Conservation (phyloP, 441 rosid species). For the Erysimum cheiri region DNA sequence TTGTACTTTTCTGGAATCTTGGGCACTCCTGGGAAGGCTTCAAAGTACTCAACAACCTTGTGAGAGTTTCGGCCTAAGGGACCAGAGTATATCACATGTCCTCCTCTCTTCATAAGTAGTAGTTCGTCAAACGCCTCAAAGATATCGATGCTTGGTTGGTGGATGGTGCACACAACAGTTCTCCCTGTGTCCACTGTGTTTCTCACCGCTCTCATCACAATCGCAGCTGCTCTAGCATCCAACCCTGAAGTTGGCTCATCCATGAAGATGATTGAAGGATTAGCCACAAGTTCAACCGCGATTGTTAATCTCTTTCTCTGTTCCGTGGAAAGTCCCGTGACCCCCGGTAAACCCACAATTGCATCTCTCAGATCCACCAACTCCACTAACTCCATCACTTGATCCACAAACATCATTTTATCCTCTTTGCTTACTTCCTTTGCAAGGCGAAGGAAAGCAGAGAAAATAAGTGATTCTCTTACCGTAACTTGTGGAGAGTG, state of each 20-base stretch:
- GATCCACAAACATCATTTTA: conserved; percentile 71
- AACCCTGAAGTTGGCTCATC: conserved; percentile 89
- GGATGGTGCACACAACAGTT: conserved; percentile 80
- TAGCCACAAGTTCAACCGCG: conserved; percentile 78
- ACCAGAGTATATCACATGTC: conserved; percentile 69
- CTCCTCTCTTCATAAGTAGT: conserved; percentile 79
- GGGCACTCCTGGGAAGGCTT: conserved; percentile 71
- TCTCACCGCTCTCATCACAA: conserved; percentile 79
- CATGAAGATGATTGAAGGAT: conserved; percentile 83
- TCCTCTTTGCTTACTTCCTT: conserved; percentile 70
- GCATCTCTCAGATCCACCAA: conserved; percentile 57
- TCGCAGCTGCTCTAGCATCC: conserved; percentile 83
- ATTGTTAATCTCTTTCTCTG: conserved; percentile 76
- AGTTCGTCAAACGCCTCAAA: conserved; percentile 74
- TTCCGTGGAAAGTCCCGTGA: conserved; percentile 75
- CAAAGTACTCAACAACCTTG: conserved; percentile 71
- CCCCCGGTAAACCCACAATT: conserved; percentile 67
- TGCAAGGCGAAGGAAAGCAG: conserved; percentile 87
- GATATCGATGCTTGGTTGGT: conserved; percentile 78
- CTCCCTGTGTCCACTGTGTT: conserved; percentile 75
- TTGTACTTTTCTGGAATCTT: conserved; percentile 72
- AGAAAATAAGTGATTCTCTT: conserved; percentile 76
- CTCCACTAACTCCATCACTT: conserved; percentile 80
- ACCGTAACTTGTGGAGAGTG: conserved; percentile 95
- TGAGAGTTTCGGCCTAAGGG: conserved; percentile 68